Conservation (phyloP, 2,329 filamentous ascomycete species). For the Chalaropsis ovoidea region DNA sequence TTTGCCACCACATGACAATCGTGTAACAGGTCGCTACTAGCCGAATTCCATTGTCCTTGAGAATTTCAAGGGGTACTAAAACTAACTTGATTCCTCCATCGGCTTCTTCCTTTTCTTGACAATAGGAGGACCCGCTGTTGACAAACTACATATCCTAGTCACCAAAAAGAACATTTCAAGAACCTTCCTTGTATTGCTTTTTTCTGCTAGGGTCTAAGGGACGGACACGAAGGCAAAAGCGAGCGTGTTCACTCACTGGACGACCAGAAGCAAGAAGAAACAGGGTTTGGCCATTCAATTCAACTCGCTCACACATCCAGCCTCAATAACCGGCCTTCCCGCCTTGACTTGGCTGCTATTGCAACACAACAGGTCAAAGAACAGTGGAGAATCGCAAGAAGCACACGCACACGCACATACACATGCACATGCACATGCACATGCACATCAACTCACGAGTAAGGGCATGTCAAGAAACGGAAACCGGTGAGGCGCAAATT, state of each 20-base stretch:
- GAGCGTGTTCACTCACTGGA: not conserved
- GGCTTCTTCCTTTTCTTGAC: conserved; percentile 8
- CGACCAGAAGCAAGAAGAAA: not conserved
- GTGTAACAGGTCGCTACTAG: conserved; percentile 11
- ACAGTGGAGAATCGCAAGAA: conserved; percentile 1
- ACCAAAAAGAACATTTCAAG: not conserved
- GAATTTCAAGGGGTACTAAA: conserved; percentile 5
- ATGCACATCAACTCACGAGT: conserved; percentile 9
- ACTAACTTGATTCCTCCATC: not conserved
- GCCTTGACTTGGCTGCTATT: not conserved
- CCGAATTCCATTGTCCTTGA: not conserved
- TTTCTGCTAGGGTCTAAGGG: not conserved
- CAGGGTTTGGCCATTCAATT: not conserved
- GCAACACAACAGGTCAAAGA: conserved; percentile 5
- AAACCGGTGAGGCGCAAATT: conserved; percentile 8
- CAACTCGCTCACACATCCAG: not conserved
- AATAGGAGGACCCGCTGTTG: not conserved
- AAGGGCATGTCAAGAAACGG: not conserved
- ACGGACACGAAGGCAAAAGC: not conserved
- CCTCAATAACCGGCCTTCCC: not conserved
- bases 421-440: not conserved
- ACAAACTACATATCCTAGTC: not conserved
- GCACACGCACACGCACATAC: not conserved
- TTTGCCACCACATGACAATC: conserved; percentile 2
- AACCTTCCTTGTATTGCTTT: not conserved